Base-by-base conservation (phyloP, 176 grass and related monocot genomes). In the Hordeum marinum region DNA sequence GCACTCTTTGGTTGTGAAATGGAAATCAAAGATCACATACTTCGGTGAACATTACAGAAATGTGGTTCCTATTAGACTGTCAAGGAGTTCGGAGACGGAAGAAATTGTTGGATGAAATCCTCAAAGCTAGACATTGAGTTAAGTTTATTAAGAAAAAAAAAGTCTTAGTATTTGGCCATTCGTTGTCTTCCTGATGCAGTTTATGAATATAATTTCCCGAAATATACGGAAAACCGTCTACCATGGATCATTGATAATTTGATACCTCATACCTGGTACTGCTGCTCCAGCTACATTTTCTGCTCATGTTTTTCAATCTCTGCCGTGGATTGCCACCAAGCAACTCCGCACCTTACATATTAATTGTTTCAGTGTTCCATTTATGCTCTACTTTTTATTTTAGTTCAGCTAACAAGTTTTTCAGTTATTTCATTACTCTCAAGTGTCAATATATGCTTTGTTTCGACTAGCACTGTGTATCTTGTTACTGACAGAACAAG, bases 241-340 rank as follows among this genome's bases (percentile, higher is more conserved):
- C 64, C 9, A 39, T 81, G 11, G 20, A 46, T 12, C 35, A 35
- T 42, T 67, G 1, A 50, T 59, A 20, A n/a, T 71, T 29, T 76
- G 26, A 52, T 2, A 52, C 46, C 46, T 52, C 48, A 29, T 75
- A 57, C 25, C 25, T 75, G 14, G n/a, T 48, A 6, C 1, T 40
- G 17, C 70, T 63, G 21, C 77, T 76, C 76, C 17, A 71, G 13
- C 13, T 48, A 89, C 62, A 76, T 82, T 24, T 61, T 39, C 57
- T 5, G 61, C 23, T 32, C 15, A 29, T 62, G 4, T 46, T 67
- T 14, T 73, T 5, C 10, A 23, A 21, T 46, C 63, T 45, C n/a
- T 1, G 3, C 11, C 29, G 50, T 27, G 24, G 70, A 27, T 68
- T 37, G 17, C 13, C 61, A 18, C 11, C 10, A 8, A 65, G 25